Base-by-base conservation (phyloP, 1,139 yeast species). In the Protomyces inouyei region DNA sequence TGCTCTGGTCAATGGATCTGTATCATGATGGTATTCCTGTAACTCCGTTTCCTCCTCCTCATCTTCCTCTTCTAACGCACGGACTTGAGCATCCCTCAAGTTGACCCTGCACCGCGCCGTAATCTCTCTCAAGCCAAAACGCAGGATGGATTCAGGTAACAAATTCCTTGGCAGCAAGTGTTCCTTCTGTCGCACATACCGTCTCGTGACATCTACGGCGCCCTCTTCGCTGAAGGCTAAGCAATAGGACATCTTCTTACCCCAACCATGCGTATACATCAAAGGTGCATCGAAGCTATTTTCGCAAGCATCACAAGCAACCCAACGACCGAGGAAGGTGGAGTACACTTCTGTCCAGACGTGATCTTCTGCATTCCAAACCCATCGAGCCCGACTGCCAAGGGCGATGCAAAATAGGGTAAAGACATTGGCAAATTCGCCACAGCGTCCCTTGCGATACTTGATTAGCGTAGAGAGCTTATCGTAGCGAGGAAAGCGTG, bases 341-440 rank as follows among this genome's bases (percentile, higher is more conserved):
- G 96, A 88, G 73, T 84, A 92, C 70, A 87, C 86, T 73, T 92
- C 98, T 71, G 95, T 87, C 98, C 98, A 92, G 8, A 73, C 97
- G 73, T 92, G 98, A 72, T 92, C 98, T 73, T 92, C 98, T 3
- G 82, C 78, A 73, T 91, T 91, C 95, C 95, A 88, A 1, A 91
- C 79, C 72, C 87, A 91, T 64, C 98, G 76, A 0, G 81, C 79
- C 46, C 82, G 78, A 6, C 85, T 76, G 0, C 87, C 90, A 46
- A 91, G 75, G 0, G 96, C 85, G 52, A 85, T 80, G 66, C 92
- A 76, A 2, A 91, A 76, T 52, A 90, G 77, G 64, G 88, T 80
- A 72, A 92, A 91, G 68, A 95, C 83, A 73, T 88, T 88, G 65
- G 92, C 95, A 96, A 96, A 92, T 74, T 92, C 98, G 1, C 98